phyloP scores from a whole-genome alignment of 306 rosid species.

The Amphicarpaea edgeworthii region DNA sequence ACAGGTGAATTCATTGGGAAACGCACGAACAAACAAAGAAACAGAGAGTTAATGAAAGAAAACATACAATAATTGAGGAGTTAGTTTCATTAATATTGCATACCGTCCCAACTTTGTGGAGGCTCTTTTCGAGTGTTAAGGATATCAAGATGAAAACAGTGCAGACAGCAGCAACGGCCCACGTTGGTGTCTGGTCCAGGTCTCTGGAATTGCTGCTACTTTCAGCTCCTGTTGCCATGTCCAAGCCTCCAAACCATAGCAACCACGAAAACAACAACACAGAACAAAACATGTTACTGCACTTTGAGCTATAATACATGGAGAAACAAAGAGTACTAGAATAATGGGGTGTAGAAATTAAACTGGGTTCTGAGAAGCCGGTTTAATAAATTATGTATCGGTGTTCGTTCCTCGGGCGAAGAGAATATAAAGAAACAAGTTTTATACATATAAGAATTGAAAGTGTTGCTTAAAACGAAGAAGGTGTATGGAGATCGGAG shows the following conservation, averaged over 20 bases:
- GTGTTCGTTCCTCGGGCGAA: neutral
- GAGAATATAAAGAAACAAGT: neutral
- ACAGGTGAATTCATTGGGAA: conserved; percentile 21
- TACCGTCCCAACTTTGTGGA: conserved; percentile 75
- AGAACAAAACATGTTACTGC: conserved; percentile 1
- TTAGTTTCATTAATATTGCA: conserved; percentile 6
- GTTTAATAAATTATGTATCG: neutral
- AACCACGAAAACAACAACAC: conserved; percentile 5
- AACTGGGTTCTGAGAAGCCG: conserved; percentile 2
- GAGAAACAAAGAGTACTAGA: neutral
- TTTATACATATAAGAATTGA: neutral
- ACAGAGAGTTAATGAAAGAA: neutral
- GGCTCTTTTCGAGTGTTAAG: conserved; percentile 64
- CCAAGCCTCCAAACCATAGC: conserved; percentile 44
- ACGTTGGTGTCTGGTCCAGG: conserved; percentile 87
- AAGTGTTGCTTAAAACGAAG: neutral
- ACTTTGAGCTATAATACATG: conserved; percentile 27
- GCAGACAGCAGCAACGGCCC: conserved; percentile 94
- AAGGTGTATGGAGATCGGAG: neutral
- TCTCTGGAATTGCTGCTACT: conserved; percentile 45
- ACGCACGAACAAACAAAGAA: too few species aligned
- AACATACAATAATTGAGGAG: neutral
- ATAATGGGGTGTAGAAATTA: neutral
- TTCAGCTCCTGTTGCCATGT: conserved; percentile 62
- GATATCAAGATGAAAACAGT: conserved; percentile 78